Evolutionary conservation across 1,139 yeast genomes (phyloP), one percentile per base, ranked within the genome.

Genomic region (Wickerhamomyces sp.): DNA sequence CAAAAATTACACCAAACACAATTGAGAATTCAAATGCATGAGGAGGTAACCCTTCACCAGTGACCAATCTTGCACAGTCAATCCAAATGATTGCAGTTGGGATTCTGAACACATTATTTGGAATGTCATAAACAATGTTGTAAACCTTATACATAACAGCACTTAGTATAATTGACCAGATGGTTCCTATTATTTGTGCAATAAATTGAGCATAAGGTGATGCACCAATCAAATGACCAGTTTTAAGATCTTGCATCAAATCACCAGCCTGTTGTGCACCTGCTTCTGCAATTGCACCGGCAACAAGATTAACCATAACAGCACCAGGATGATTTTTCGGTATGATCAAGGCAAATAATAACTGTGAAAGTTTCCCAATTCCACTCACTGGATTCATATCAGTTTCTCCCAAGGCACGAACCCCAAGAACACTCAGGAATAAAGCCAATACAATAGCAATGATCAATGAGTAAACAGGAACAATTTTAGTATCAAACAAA

Each of bases 181-280:
- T 56, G 0, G 96, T 87, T 0, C 99, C 99, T 41, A 90, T 77
- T 23, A 89, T 58, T 65, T 93, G 98, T 0, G 97, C 98, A 31
- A 81, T 61, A 58, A 93, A 91, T 65, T 93, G 99, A 2, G 96
- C 96, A 49, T 75, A 76, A 26, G 97, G 97, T 0, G 96, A 85
- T 0, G 98, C 98, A 10, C 95, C 96, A 6, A 93, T 62, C 42
- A 93, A 65, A 65, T 88, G 95, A 0, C 99, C 98, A 0, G 99
- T 91, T 63, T 93, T 93, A 56, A 91, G 72, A 65, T 93, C 99
- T 70, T 93, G 98, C 96, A 91, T 88, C 60, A 93, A 72, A 66
- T 93, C 99, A 14, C 99, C 99, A 1, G 98, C 97, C 65, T 93
- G 99, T 65, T 93, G 98, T 2, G 99, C 97, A 8, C 99, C 98